Base-by-base conservation (phyloP, 495 filamentous ascomycete genomes). In the Pyronema domesticum region DNA sequence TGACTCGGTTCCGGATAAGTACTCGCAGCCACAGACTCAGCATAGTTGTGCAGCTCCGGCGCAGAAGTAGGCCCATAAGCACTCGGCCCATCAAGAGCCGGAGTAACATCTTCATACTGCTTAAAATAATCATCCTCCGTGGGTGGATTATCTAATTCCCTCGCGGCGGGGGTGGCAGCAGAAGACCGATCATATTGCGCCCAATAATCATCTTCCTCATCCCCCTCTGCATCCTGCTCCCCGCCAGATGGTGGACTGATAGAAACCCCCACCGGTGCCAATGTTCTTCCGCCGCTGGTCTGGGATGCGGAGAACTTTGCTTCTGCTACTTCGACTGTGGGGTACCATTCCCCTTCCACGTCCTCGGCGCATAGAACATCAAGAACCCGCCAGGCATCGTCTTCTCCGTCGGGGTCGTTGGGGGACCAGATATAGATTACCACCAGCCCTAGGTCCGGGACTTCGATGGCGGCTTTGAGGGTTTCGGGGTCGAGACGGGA, bases 181-280 rank as follows among this genome's bases (percentile, higher is more conserved):
- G 85, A 85, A 9, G 86, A 91, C 7, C 80, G 77, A 71, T 95
- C 91, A 65, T 98, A 98, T 57, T 81, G 81, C 33, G 81, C 86
- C 91, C 91, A 98, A 68, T 96, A 98, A 60, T 80, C 84, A 57
- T 88, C 88, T 55, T 95, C 88, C 33, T 93, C 86, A 14, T 95
- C 88, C 33, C 93, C 85, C 14, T 75, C 74, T 1, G 10, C 35
- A 7, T 71, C 65, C 9, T 73, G 46, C 51, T 46, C 52, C 34
- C 43, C 60, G 14, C 36, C 46, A 14, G 45, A 15, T 30, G 23
- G 23, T 30, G 23, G 5, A 5, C 23, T 30, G 30, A 33, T 13
- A 11, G 51, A 49, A 40, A 36, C 10, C 34, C 44, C 18, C 23
- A 33, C 2, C 4, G 48, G 8, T 13, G 35, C 19, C 3, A 51